Percentiles rank a stretch among this genome's conserved stretches.
These are phyloP conservation scores for Aeminium ludgeri DNA, from an alignment of 495 filamentous ascomycete species.

Conservation along the genomic window DNA sequence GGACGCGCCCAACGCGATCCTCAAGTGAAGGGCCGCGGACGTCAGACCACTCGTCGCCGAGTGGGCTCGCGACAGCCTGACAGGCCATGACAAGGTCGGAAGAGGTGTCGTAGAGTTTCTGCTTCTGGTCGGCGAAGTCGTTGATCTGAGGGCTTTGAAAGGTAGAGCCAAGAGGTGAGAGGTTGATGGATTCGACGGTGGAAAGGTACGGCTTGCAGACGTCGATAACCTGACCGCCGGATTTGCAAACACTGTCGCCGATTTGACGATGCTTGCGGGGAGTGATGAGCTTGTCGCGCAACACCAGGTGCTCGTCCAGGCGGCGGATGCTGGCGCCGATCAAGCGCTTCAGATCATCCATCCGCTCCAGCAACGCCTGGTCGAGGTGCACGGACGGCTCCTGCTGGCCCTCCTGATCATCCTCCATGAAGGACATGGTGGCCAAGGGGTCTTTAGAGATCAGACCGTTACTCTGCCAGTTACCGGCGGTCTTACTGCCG, in stretches of 20 bases:
- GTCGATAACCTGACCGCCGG: conserved; percentile 62
- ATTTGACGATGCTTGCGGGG: conserved; percentile 51
- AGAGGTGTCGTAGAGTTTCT: conserved; percentile 78
- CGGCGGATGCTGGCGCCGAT: conserved; percentile 67
- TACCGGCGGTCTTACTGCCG: conserved; percentile 64
- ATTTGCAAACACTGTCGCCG: conserved; percentile 55
- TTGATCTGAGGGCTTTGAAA: conserved; percentile 71
- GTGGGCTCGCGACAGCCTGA: conserved; percentile 70
- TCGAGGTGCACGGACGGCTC: conserved; percentile 64
- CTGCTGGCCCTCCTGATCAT: conserved; percentile 46
- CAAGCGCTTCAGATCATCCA: conserved; percentile 69
- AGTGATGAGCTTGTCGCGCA: conserved; percentile 62
- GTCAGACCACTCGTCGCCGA: conserved; percentile 91
- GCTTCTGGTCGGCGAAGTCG: conserved; percentile 81
- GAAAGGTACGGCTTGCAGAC: conserved; percentile 76
- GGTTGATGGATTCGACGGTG: conserved; percentile 72
- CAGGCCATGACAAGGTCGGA: conserved; percentile 76
- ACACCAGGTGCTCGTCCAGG: conserved; percentile 64
- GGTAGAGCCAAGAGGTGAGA: conserved; percentile 52
- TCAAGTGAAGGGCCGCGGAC: conserved; percentile 83
- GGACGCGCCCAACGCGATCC: conserved; percentile 63
- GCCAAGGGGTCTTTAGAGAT: conserved; percentile 47
- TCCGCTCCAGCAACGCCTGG: conserved; percentile 53
- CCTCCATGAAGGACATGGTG: conserved; percentile 66
- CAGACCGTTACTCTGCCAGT: conserved; percentile 84